These are phyloP conservation scores for Chalciporus sphaerocephalus DNA, from an alignment of 768 basidiomycete genomes.

Conservation along the genomic window DNA sequence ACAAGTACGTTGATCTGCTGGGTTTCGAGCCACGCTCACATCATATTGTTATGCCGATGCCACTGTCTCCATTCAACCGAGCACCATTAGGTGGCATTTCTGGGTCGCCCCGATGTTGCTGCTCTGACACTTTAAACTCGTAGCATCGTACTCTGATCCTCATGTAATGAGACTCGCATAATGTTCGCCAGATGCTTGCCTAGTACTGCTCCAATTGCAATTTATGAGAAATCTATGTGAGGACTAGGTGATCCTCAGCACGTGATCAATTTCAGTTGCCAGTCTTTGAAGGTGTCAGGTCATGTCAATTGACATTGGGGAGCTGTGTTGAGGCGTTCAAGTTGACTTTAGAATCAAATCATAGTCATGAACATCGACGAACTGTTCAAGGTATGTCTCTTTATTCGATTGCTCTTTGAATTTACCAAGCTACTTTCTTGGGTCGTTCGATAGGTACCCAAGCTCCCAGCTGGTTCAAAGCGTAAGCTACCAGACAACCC, in stretches of 20 bases:
- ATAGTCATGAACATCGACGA: slow-evolving; percentile 47
- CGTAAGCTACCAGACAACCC: slow-evolving; percentile 74
- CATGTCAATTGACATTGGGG: not conserved
- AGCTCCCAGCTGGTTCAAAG: slow-evolving; percentile 62
- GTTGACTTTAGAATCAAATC: not conserved
- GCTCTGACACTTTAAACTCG: too few relatives aligned
- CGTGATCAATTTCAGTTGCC: too few relatives aligned
- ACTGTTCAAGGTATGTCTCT: slow-evolving; percentile 40
- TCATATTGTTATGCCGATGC: slow-evolving; percentile 8
- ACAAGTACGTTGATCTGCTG: slow-evolving; percentile 28
- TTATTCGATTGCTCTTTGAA: not conserved
- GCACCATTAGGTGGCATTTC: slow-evolving; percentile 1
- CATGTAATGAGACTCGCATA: too few relatives aligned
- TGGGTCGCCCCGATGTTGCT: not conserved
- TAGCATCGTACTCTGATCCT: too few relatives aligned
- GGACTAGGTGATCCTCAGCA: too few relatives aligned
- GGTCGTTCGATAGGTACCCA: slow-evolving; percentile 48
- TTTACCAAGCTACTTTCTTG: slow-evolving; percentile 5
- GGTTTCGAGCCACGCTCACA: slow-evolving; percentile 24
- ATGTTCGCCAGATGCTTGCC: too few relatives aligned
- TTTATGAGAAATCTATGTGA: too few relatives aligned
- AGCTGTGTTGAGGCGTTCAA: too few relatives aligned
- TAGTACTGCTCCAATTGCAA: too few relatives aligned
- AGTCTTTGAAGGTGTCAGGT: too few relatives aligned
- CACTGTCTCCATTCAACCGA: not conserved